Evolutionary conservation across 345 rosid species (phyloP), one percentile per base, ranked within the genome.

Genomic region (Lepidium sativum): DNA sequence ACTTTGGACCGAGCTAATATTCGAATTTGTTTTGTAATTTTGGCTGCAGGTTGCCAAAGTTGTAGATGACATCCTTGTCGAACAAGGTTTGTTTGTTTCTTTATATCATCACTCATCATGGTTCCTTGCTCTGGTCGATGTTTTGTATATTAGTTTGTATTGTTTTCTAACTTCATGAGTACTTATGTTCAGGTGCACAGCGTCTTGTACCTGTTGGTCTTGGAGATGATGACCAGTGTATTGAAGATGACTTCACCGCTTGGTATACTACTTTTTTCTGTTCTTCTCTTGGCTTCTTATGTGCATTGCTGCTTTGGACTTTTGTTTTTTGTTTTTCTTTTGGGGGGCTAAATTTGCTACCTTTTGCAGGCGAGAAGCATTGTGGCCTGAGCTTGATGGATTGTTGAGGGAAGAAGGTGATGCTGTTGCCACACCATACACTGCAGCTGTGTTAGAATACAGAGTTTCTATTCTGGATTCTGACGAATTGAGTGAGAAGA

Each of bases 361-460:
- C 18, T 68, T 25, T 56, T 73, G 12, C 73, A 95, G 99, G 99
- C 76, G 83, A 54, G 99, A 95, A 74, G 63, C 74, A 65, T 52
- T 91, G 71, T 95, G 97, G 99, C 97, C 97, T 0, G 99, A 91
- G 83, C 67, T 95, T 69, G 99, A 95, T 83, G 78, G 77, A 66
- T 48, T 91, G 52, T 88, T 95, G 17, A 81, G 83, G n/a, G 94
- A 88, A 79, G 97, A 84, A 53, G 95, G 82, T 77, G 96, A 85
- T 71, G 62, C 81, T 79, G 86, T 77, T 39, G 62, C 62, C 5
- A 87, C 96, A 17, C 96, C 99, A 4, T 94, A 95, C 69, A 88
- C 92, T 62, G 99, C 99, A 33, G 91, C 96, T 35, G 87, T 95
- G 14, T 73, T 78, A 69, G 98, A 95, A 75, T 95, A 95, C 65